These are phyloP conservation scores for Globisporangium perplexum DNA, from an alignment of 352 stramenopile genomes.

Conservation along the genomic window DNA sequence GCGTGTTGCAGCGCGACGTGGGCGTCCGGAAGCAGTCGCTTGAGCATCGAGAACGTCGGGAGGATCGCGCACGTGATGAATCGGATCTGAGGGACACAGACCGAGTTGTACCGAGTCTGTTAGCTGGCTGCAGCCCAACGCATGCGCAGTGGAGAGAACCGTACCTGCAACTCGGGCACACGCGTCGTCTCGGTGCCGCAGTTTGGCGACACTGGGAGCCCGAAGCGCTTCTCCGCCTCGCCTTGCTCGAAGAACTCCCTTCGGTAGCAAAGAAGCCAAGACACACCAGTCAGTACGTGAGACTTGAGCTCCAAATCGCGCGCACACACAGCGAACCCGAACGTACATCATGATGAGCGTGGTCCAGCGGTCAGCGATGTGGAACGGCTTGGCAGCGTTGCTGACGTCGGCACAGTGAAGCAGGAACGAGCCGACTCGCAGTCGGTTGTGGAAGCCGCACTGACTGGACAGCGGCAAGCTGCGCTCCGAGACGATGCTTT, in stretches of 20 bases:
- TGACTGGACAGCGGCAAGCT: background rate
- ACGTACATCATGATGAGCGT: conserved; percentile 19
- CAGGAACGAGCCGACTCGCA: conserved; percentile 18
- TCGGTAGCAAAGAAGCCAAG: background rate
- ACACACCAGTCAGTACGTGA: background rate
- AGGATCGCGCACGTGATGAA: conserved; percentile 23
- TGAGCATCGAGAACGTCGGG: conserved; percentile 19
- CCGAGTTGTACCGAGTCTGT: background rate
- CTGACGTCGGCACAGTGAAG: conserved; percentile 29
- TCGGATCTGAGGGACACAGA: conserved; percentile 13
- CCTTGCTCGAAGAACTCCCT: conserved; percentile 28
- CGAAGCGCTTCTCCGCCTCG: conserved; percentile 16
- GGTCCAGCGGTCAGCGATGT: conserved; percentile 19
- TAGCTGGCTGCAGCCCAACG: background rate
- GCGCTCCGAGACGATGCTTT: background rate
- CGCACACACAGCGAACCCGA: background rate
- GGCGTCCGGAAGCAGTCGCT: conserved; percentile 12
- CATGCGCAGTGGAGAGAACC: background rate
- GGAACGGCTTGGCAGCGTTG: conserved; percentile 21
- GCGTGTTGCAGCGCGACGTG: conserved; percentile 8
- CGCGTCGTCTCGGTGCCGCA: conserved; percentile 13
- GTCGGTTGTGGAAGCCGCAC: conserved; percentile 5
- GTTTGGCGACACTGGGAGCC: conserved; percentile 16
- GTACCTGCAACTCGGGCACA: conserved; percentile 20
- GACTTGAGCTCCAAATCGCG: background rate